A percentile compares a stretch with the other conserved stretches of the same genome.
phyloP scores from a whole-genome alignment of 257 asterid species.

The Apocynum venetum region DNA sequence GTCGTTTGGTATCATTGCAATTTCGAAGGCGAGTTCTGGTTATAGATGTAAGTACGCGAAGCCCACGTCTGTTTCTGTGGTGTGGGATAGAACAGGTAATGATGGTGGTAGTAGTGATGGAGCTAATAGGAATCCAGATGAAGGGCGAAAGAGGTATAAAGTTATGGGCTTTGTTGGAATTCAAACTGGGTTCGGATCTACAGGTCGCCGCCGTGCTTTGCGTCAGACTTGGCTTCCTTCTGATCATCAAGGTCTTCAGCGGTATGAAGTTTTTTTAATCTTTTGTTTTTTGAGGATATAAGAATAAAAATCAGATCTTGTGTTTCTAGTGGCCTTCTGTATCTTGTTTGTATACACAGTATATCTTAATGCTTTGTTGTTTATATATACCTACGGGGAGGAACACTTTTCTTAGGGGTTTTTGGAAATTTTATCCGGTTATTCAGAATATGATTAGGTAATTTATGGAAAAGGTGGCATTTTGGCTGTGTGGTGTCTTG shows the following conservation, averaged over 20 bases:
- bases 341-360: background rate
- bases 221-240: slow-evolving; percentile 96
- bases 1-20: slow-evolving; percentile 45
- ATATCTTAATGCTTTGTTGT: background rate
- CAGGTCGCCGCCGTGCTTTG: slow-evolving; percentile 69
- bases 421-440: background rate
- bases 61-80: slow-evolving; percentile 68
- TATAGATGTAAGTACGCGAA: slow-evolving; percentile 38
- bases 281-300: background rate
- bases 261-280: slow-evolving; percentile 34
- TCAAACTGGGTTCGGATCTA: slow-evolving; percentile 85
- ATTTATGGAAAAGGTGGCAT: background rate
- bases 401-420: background rate
- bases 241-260: slow-evolving; percentile 66
- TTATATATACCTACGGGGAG: background rate
- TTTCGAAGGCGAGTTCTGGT: slow-evolving; percentile 43
- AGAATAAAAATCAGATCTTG: background rate
- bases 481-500: slow-evolving; percentile 3
- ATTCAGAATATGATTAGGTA: background rate
- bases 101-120: slow-evolving; percentile 12
- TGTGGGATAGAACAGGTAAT: slow-evolving; percentile 61
- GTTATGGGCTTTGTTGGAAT: slow-evolving; percentile 94
- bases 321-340: background rate
- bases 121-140: slow-evolving; percentile 26
- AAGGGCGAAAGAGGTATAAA: slow-evolving; percentile 61